Base-by-base conservation (phyloP, 2,329 filamentous ascomycete genomes). In the Beauveria sp. region DNA sequence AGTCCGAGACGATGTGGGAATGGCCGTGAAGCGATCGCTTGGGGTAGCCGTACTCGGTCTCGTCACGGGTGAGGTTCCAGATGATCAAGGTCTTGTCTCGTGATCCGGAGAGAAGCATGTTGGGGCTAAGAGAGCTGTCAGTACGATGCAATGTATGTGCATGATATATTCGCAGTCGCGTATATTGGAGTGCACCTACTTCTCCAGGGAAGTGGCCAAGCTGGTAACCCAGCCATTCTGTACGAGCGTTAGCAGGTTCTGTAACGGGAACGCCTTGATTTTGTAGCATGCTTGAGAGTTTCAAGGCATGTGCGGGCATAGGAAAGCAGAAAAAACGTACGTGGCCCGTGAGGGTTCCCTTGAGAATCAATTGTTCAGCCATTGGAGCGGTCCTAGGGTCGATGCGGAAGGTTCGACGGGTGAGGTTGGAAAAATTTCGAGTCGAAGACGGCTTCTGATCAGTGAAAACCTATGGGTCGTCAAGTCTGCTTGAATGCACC, bases 1-100 rank as follows among this genome's bases (percentile, higher is more conserved):
- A 98, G 89, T 99, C 95, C 80, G 95, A 98, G 78, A 99, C 93
- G 80, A 99, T 99, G 89, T 99, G 95, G 69, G 93, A 97, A 87
- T 99, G 95, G 76, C 95, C 95, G 83, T 96, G 89, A 72, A 99
- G 92, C 77, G 91, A 96, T 83, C 95, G 89, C 88, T 99, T 98
- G 77, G 95, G 95, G 87, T 96, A 96, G 74, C 95, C 95, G 86
- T 98, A 99, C 77, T 91, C 89, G 78, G 88, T 88, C 84, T 98
- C 95, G 81, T 98, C 93, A 82, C 95, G 93, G 80, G 95, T 98
- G 76, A 99, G 87, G 87, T 97, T 96, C 95, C 95, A 99, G 88
- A 99, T 96, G 84, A 99, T 99, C 79, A 99, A 85, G 72, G 90
- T 91, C 90, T 98, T 97, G 87, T 99, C 95, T 83, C 95, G 92